Evolutionary conservation across 164 flowering plant genomes (phyloP).

Genomic region (Vitis rotundifolia): DNA sequence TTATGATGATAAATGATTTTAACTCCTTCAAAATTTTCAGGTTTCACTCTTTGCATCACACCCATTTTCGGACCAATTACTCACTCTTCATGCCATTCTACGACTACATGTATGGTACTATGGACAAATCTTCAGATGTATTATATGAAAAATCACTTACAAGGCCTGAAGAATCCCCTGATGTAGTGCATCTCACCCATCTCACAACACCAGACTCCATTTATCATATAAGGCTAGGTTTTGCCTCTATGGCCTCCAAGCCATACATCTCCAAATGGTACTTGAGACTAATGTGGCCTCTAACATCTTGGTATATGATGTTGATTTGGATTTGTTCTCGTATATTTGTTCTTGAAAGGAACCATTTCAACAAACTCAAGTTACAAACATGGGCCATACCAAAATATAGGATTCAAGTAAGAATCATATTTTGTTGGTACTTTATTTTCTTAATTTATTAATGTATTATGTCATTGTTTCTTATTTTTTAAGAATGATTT

Average conservation of each 20-base stretch:
- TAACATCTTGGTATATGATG: conserved; percentile 21
- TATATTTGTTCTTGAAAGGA: conserved; percentile 27
- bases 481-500: background rate
- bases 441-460: background rate
- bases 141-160: conserved; percentile 17
- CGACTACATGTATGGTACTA: conserved; percentile 37
- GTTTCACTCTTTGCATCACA: conserved; percentile 42
- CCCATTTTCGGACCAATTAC: conserved; percentile 34
- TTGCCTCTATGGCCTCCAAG: conserved; percentile 29
- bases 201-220: conserved; percentile 35
- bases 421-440: background rate
- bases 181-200: conserved; percentile 36
- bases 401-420: conserved; percentile 26
- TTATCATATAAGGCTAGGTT: conserved; percentile 31
- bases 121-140: conserved; percentile 25
- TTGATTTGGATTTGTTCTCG: conserved; percentile 22
- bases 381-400: conserved; percentile 35
- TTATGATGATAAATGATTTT: too few relatives aligned
- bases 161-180: conserved; percentile 19
- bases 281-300: conserved; percentile 29
- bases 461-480: background rate
- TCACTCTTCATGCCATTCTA: conserved; percentile 38
- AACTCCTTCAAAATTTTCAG: conserved; percentile 3
- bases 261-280: conserved; percentile 24
- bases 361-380: conserved; percentile 17